phyloP scores from a whole-genome alignment of 805 yeast species.

The Teunomyces barrocoloradensis region DNA sequence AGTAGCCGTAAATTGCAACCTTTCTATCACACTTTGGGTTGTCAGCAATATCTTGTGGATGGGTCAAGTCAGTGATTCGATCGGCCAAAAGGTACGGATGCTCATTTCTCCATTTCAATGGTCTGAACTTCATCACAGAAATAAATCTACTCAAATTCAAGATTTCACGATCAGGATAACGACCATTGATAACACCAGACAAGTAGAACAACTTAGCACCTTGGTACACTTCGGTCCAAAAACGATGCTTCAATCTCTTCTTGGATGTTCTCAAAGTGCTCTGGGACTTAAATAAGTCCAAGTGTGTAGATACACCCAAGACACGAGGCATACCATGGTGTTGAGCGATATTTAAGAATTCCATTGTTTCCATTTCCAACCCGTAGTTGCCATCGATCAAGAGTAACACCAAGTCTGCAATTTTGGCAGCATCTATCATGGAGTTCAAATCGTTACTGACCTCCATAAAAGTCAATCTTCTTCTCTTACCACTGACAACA shows the following conservation, averaged over 20 bases:
- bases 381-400: slow-evolving; percentile 97
- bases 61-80: slow-evolving; percentile 90
- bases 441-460: slow-evolving; percentile 90
- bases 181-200: slow-evolving; percentile 93
- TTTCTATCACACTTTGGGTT: slow-evolving; percentile 85
- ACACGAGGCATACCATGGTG: slow-evolving; percentile 99
- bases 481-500: slow-evolving; percentile 90
- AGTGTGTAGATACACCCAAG: slow-evolving; percentile 90
- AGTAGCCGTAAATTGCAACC: slow-evolving; percentile 88
- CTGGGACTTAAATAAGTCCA: slow-evolving; percentile 88
- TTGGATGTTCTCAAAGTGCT: slow-evolving; percentile 88
- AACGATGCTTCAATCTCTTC: slow-evolving; percentile 86
- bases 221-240: slow-evolving; percentile 98
- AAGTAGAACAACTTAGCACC: slow-evolving; percentile 95
- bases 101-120: slow-evolving; percentile 98
- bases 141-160: slow-evolving; percentile 88
- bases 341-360: slow-evolving; percentile 90
- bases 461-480: slow-evolving; percentile 90
- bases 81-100: slow-evolving; percentile 94
- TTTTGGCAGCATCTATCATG: slow-evolving; percentile 94
- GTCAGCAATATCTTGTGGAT: slow-evolving; percentile 75
- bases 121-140: slow-evolving; percentile 96
- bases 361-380: slow-evolving; percentile 99
- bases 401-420: slow-evolving; percentile 86
- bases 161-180: slow-evolving; percentile 97